phyloP scores from a whole-genome alignment of 345 rosid species.

The Hevea brasiliensis region DNA sequence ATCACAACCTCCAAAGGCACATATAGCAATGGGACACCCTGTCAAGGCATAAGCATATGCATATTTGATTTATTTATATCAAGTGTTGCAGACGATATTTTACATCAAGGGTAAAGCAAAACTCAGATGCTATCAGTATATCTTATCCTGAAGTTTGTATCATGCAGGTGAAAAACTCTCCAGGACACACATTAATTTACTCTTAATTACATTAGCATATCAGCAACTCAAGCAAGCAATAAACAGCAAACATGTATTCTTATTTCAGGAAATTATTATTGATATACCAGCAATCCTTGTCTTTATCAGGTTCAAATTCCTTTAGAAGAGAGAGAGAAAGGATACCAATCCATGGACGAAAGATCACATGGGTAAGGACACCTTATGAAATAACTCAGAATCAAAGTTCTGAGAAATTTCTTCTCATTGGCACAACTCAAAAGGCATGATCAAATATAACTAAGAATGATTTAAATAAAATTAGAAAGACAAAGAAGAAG shows the following conservation, averaged over 20 bases:
- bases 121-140: not conserved
- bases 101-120: not conserved
- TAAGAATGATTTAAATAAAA: not conserved
- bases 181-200: not conserved
- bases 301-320: not conserved
- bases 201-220: not conserved
- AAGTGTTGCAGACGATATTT: not conserved
- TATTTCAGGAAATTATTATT: not conserved
- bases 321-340: not conserved
- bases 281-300: not conserved
- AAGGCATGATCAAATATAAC: not conserved
- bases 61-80: not conserved
- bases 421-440: not conserved
- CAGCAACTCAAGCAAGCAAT: not conserved
- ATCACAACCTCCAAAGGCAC: conserved; percentile 85
- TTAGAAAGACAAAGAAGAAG: not conserved
- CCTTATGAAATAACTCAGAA: not conserved
- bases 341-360: not conserved
- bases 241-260: not conserved
- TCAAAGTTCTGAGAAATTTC: not conserved
- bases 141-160: not conserved
- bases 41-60: conserved; percentile 21
- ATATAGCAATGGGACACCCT: conserved; percentile 86
- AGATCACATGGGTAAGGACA: not conserved
- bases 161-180: not conserved